A percentile compares a stretch with the other conserved stretches of the same genome.
Conservation (phyloP, 306 rosid genomes). For the Prunus persica region Prunus_persica_NCBIv2 NC_034012.1:4219501-4220000, state of each 20-base stretch:
- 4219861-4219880: slow-evolving; percentile 92
- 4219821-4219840: slow-evolving; percentile 29
- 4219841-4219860: slow-evolving; percentile 89
- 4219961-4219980: slow-evolving; percentile 99
- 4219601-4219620: slow-evolving; percentile 85
- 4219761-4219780: not conserved
- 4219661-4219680: slow-evolving; percentile 81
- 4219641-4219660: slow-evolving; percentile 69
- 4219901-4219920: slow-evolving; percentile 99
- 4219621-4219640: slow-evolving; percentile 70
- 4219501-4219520: slow-evolving; percentile 73
- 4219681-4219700: slow-evolving; percentile 70
- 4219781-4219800: slow-evolving; percentile 2
- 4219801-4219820: slow-evolving; percentile 1
- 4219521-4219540: slow-evolving; percentile 94
- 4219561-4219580: slow-evolving; percentile 73
- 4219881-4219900: slow-evolving; percentile 85
- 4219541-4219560: slow-evolving; percentile 86
- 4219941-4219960: slow-evolving; percentile 92
- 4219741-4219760: not conserved
- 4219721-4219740: slow-evolving; percentile 3
- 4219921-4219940: slow-evolving; percentile 97
- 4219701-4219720: slow-evolving; percentile 79
- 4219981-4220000: slow-evolving; percentile 86
- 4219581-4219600: slow-evolving; percentile 89